Base-by-base conservation (phyloP, 805 yeast species). In the Yueomyces sinensis region DNA sequence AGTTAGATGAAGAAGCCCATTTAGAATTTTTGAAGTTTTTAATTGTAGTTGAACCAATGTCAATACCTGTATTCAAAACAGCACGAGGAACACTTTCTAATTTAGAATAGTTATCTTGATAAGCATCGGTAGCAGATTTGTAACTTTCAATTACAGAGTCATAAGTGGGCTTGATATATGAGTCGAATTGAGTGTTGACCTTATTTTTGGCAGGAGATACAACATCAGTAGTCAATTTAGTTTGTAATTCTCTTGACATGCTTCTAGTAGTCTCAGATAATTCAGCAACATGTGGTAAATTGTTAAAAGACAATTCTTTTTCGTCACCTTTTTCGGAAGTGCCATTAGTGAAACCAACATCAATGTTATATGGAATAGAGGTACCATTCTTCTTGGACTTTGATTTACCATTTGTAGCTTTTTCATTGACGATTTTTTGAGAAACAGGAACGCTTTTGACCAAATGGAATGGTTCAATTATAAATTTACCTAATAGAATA, bases 21-120 rank as follows among this genome's bases (percentile, higher is more conserved):
- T 33, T 30, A 14, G 37, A 9, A 25, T 16, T 34, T 16, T 47
- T 52, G 16, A 54, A 32, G 35, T 49, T 53, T 27, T 47, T 52
- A 2, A 54, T 30, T 7, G 59, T 54, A 32, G 42, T 23, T 17
- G 42, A 42, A 36, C 55, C 56, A 16, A 55, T 34, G 17, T 55
- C 58, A 18, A 46, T 39, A 17, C 60, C 57, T 3, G 60, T 55
- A 19, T 50, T 41, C 11, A 52, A 46, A 15, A 55, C 37, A 4
- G 60, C 60, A 17, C 47, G 47, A 25, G 60, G 59, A 13, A 55
- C 45, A 28, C 51, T 50, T 28, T 52, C 55, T 20, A 48, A 38
- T 35, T 49, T 48, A 36, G 32, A 44, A 30, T 47, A 36, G 22
- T 52, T 53, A 29, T 42, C 41, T 34, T 52, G 58, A 36, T 53